Conservation (phyloP, 192 early-diverging fungal genomes). For the Phycomyces nitens region DNA sequence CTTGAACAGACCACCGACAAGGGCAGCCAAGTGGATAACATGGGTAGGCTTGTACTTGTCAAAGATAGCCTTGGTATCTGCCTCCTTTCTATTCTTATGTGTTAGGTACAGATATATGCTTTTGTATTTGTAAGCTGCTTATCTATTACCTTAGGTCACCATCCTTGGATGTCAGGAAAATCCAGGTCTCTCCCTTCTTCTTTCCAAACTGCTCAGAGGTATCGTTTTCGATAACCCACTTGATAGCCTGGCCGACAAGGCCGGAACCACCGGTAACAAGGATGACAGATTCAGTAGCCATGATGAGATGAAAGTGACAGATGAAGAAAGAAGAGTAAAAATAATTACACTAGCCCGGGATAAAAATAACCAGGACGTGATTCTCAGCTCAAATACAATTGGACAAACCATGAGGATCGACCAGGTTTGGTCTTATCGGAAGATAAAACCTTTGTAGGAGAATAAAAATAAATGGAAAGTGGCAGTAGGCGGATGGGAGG, state of each 20-base stretch:
- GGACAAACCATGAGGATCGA: too few relatives aligned
- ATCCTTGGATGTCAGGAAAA: conserved; percentile 72
- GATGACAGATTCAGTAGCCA: conserved; percentile 43
- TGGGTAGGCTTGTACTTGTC: conserved; percentile 74
- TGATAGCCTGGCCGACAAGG: conserved; percentile 73
- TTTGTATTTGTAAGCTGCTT: too few relatives aligned
- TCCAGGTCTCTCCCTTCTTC: conserved; percentile 67
- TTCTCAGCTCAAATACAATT: too few relatives aligned
- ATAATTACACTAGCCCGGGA: background rate
- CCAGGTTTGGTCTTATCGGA: too few relatives aligned
- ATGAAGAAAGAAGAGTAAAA: conserved; percentile 12
- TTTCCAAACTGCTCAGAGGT: conserved; percentile 44
- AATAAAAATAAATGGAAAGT: too few relatives aligned
- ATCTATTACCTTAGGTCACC: conserved; percentile 64
- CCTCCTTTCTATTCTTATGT: conserved; percentile 46
- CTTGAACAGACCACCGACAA: conserved; percentile 73
- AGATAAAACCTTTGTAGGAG: too few relatives aligned
- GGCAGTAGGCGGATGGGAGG: too few relatives aligned
- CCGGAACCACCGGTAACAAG: conserved; percentile 78
- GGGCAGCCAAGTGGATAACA: conserved; percentile 74
- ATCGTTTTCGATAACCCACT: conserved; percentile 64
- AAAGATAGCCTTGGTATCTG: conserved; percentile 63
- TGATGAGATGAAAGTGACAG: conserved; percentile 8
- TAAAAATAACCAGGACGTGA: too few relatives aligned
- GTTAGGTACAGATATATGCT: too few relatives aligned